phyloP scores from a whole-genome alignment of 495 filamentous ascomycete species.

The Collariella sp. region DNA sequence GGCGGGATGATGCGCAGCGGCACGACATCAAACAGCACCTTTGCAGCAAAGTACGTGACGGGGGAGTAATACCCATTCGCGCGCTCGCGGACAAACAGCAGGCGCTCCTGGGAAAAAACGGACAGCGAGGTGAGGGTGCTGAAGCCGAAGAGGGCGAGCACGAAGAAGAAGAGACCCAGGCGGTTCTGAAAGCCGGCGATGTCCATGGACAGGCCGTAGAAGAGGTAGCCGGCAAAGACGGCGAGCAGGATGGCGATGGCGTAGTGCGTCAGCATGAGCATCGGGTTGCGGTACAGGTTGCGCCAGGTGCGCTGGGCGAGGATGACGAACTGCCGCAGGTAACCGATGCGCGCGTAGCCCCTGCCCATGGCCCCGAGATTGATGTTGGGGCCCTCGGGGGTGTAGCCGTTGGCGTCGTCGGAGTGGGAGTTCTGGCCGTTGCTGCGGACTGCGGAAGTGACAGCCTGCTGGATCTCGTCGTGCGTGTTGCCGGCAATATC shows the following conservation, averaged over 20 bases:
- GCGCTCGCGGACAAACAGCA: conserved; percentile 86
- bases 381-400: conserved; percentile 37
- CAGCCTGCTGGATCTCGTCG: conserved; percentile 68
- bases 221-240: conserved; percentile 88
- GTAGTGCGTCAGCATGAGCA: conserved; percentile 98
- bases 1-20: conserved; percentile 90
- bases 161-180: conserved; percentile 97
- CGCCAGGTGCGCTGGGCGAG: conserved; percentile 88
- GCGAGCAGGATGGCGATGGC: conserved; percentile 95
- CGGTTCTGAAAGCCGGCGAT: conserved; percentile 97
- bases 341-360: conserved; percentile 74
- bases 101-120: conserved; percentile 86
- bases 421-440: conserved; percentile 54
- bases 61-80: conserved; percentile 98
- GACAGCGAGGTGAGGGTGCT: conserved; percentile 88
- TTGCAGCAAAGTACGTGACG: conserved; percentile 90
- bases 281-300: conserved; percentile 95
- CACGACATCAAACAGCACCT: conserved; percentile 91
- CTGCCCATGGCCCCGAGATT: conserved; percentile 51
- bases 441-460: conserved; percentile 47
- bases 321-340: conserved; percentile 74
- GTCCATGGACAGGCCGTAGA: conserved; percentile 91
- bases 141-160: conserved; percentile 93
- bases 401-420: conserved; percentile 52
- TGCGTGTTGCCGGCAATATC: conserved; percentile 69